These are phyloP conservation scores for Xylaria nigripes DNA, from an alignment of 495 filamentous ascomycete species.

Conservation along the genomic window DNA sequence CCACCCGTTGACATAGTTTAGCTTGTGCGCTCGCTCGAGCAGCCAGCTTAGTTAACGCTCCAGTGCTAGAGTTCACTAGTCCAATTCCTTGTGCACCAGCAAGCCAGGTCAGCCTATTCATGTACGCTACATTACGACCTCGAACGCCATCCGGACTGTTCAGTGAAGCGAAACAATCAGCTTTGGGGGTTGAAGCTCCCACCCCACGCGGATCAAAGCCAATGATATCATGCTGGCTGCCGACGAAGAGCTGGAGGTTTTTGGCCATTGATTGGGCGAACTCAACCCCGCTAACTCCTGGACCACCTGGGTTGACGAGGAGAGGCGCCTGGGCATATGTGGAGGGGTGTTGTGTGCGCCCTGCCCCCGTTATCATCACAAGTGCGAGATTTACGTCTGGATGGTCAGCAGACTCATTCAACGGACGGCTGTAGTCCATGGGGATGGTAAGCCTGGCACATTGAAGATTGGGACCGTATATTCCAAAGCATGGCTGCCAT, in stretches of 20 bases:
- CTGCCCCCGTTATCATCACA: slow-evolving; percentile 41
- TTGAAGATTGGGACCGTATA: slow-evolving; percentile 28
- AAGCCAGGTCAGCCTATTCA: slow-evolving; percentile 18
- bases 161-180: slow-evolving; percentile 24
- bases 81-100: slow-evolving; percentile 21
- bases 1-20: slow-evolving; percentile 30
- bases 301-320: slow-evolving; percentile 37
- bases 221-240: slow-evolving; percentile 24
- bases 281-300: slow-evolving; percentile 41
- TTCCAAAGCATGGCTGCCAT: slow-evolving; percentile 32
- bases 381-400: slow-evolving; percentile 44
- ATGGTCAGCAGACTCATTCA: slow-evolving; percentile 27
- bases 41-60: slow-evolving; percentile 25
- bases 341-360: slow-evolving; percentile 41
- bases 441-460: slow-evolving; percentile 52
- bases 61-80: slow-evolving; percentile 29
- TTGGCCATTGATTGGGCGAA: slow-evolving; percentile 31
- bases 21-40: slow-evolving; percentile 22
- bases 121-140: slow-evolving; percentile 21
- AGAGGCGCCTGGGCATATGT: slow-evolving; percentile 17
- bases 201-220: slow-evolving; percentile 33
- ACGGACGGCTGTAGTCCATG: slow-evolving; percentile 44
- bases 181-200: slow-evolving; percentile 24
- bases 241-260: slow-evolving; percentile 37
- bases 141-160: slow-evolving; percentile 10